Evolutionary conservation across 2,329 filamentous ascomycete species (phyloP).

Genomic region (Ceratocystis destructans): DNA sequence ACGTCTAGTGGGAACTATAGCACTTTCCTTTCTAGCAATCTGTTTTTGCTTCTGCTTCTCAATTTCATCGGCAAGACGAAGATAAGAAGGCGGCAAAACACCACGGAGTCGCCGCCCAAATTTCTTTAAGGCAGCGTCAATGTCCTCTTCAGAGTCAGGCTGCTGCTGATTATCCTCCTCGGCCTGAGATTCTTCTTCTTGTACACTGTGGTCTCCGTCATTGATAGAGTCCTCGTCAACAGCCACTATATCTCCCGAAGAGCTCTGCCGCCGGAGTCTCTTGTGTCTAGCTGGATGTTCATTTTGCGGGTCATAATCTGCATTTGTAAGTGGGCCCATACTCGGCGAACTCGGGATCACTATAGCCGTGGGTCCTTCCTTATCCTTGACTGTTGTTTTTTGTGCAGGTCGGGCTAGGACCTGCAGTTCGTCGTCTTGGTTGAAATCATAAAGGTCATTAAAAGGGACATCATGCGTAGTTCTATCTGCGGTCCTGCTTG

Average conservation of each 20-base stretch:
- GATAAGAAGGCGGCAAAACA: conserved; percentile 54
- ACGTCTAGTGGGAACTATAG: background rate
- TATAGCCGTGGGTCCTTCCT: background rate
- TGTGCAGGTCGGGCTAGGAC: background rate
- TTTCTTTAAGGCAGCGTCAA: conserved; percentile 13
- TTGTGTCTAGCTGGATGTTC: background rate
- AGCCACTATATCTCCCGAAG: conserved; percentile 23
- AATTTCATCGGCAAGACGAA: conserved; percentile 41
- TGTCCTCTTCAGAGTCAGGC: conserved; percentile 24
- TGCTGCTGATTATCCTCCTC: conserved; percentile 24
- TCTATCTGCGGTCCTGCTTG: background rate
- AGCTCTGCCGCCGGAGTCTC: conserved; percentile 16
- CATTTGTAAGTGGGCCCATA: background rate
- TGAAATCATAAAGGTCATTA: conserved; percentile 20
- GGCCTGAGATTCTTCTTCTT: conserved; percentile 19
- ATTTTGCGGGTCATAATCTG: conserved; percentile 2
- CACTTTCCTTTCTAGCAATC: background rate
- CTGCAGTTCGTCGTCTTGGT: background rate
- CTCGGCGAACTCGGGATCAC: conserved; percentile 10
- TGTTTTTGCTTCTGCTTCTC: conserved; percentile 22
- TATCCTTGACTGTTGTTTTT: background rate
- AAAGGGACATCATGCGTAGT: conserved; percentile 17
- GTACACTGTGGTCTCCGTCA: background rate
- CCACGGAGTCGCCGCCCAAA: conserved; percentile 39
- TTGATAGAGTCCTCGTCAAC: conserved; percentile 15